Conservation (phyloP, 345 rosid genomes). For the Ceriops zippeliana region DNA sequence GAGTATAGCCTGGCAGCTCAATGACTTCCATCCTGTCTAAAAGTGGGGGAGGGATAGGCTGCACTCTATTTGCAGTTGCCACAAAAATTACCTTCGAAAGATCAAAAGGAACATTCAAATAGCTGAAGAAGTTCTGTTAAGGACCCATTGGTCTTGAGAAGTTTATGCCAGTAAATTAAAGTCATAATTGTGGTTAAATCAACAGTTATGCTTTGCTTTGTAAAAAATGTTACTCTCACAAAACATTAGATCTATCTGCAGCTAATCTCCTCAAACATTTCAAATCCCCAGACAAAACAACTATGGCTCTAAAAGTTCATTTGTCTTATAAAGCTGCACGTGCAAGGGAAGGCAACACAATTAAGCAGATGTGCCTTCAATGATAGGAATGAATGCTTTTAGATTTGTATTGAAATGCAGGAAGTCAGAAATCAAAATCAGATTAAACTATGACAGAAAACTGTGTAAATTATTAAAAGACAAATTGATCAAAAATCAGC, state of each 20-base stretch:
- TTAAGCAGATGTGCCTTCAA: no score
- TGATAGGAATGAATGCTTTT: no score
- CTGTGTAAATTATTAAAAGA: background rate
- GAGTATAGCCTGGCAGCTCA: constrained; percentile 95
- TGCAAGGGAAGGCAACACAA: no score
- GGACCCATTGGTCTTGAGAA: constrained; percentile 28
- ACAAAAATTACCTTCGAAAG: constrained; percentile 93
- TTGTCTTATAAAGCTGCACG: no score
- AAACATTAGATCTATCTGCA: constrained; percentile 1
- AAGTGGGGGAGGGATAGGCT: constrained; percentile 96
- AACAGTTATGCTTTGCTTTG: background rate
- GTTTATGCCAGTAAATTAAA: constrained; percentile 8
- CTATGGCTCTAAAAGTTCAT: no score
- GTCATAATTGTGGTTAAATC: background rate
- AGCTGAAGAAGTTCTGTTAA: constrained; percentile 60
- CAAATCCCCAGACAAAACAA: constrained; percentile 5
- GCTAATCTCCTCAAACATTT: constrained; percentile 5
- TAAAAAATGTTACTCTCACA: background rate
- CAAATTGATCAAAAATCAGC: background rate
- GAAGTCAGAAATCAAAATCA: background rate
- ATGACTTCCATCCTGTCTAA: constrained; percentile 97
- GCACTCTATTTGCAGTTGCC: constrained; percentile 90
- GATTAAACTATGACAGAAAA: background rate
- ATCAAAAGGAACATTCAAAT: constrained; percentile 95
- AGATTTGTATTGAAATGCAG: no score